A percentile compares a stretch with the other conserved stretches of the same genome.
These are phyloP conservation scores for Pyrenophora tritici-repentis DNA, from an alignment of 2,329 filamentous ascomycete genomes.

Conservation along the genomic window DNA sequence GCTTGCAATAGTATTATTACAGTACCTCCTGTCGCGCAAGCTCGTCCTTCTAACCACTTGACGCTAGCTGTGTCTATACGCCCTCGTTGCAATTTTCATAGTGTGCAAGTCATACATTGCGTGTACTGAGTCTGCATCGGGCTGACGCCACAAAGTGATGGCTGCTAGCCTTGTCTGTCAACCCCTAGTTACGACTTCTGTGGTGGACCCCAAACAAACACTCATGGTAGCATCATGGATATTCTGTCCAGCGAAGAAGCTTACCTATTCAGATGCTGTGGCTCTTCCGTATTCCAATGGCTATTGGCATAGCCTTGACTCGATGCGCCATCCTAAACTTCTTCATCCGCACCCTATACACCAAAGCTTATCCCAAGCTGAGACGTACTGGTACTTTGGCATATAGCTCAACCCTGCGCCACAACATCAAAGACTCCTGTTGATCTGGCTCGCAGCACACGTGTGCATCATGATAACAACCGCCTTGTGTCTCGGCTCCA, in stretches of 20 bases:
- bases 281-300: slow-evolving; percentile 27
- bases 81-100: slow-evolving; percentile 20
- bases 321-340: slow-evolving; percentile 34
- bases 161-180: slow-evolving; percentile 20
- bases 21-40: background rate
- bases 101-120: slow-evolving; percentile 16
- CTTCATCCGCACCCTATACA: slow-evolving; percentile 33
- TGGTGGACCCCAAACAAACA: slow-evolving; percentile 15
- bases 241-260: background rate
- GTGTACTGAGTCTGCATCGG: background rate
- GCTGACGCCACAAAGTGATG: slow-evolving; percentile 22
- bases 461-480: slow-evolving; percentile 17
- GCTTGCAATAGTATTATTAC: slow-evolving; percentile 25
- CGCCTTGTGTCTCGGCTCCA: slow-evolving; percentile 11
- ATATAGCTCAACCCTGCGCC: background rate
- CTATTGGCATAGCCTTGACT: slow-evolving; percentile 21
- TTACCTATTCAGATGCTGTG: slow-evolving; percentile 28
- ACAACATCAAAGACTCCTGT: background rate
- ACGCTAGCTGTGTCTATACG: slow-evolving; percentile 22
- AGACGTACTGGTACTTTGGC: slow-evolving; percentile 25
- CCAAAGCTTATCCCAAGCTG: slow-evolving; percentile 20
- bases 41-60: background rate
- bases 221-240: slow-evolving; percentile 17
- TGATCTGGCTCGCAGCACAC: slow-evolving; percentile 27
- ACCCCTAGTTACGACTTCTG: slow-evolving; percentile 9